Evolutionary conservation across 495 filamentous ascomycete species (phyloP), one percentile per base, ranked within the genome.

Genomic region (Penicillium turbatum): DNA sequence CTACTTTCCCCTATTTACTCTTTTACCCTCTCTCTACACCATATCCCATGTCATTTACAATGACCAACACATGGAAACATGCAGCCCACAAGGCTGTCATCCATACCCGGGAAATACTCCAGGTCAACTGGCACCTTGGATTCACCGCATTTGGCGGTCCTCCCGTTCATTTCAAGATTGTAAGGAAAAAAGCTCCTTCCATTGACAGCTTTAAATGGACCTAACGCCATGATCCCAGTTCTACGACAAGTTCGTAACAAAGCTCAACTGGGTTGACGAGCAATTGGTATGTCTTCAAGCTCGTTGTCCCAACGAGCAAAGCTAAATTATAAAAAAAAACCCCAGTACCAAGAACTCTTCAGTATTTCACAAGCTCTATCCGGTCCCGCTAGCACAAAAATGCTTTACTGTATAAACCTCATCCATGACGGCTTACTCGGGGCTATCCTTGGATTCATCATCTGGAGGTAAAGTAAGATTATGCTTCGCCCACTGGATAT

Each of bases 291-390:
- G n/a, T 37, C 12, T 37, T 15, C 35, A 37, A 37, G 15, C 35
- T 37, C 10, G 1, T 15, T 37, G 5, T 9, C 13, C n/a, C 35
- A 6, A 37, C 10, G 10, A 15, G 7, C 10, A 15, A 35, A 19
- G 16, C 43, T 46, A 34, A 46, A 27, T 34, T 13, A 10, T 9
- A 4, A 8, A 46, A 31, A 15, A 21, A n/a, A n/a, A n/a, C n/a
- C n/a, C n/a, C 35, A 48, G 44, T 48, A 48, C 19, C 44, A 48
- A 30, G 44, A 48, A n/a, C 30, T 48, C 15, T 48, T 48, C 13
- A 36, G 30, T 13, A 48, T 48, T 29, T 48, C 30, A n/a, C 44
- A 48, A 36, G 44, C 30, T 48, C 30, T 48, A 6, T 36, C 44
- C 19, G 44, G 44, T 13, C 44, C 44, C 21, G 44, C 30, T 34